Evolutionary conservation across 2,329 filamentous ascomycete species (phyloP).

Genomic region (Stagonosporopsis vannaccii): DNA sequence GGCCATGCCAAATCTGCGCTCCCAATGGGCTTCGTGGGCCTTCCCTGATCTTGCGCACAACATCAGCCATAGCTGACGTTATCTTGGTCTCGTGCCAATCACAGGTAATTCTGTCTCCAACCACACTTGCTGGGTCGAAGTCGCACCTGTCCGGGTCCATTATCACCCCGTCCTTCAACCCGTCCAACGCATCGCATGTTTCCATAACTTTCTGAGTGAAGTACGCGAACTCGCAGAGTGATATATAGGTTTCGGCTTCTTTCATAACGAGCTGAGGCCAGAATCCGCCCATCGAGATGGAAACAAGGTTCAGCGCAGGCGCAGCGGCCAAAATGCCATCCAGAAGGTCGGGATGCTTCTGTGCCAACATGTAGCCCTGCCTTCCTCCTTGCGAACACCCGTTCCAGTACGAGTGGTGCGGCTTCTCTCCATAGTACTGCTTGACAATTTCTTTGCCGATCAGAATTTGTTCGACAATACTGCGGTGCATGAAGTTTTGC

Average conservation of each 20-base stretch:
- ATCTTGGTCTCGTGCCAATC: slow-evolving; percentile 16
- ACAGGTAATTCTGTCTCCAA: slow-evolving; percentile 25
- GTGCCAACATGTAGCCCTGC: slow-evolving; percentile 43
- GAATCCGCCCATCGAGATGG: slow-evolving; percentile 24
- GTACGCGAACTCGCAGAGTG: slow-evolving; percentile 31
- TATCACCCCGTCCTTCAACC: slow-evolving; percentile 43
- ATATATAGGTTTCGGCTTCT: slow-evolving; percentile 19
- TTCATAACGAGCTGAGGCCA: slow-evolving; percentile 41
- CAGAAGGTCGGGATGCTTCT: slow-evolving; percentile 37
- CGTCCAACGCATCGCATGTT: slow-evolving; percentile 38
- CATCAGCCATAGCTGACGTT: slow-evolving; percentile 20
- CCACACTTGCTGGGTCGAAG: slow-evolving; percentile 26
- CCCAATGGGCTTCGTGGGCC: slow-evolving; percentile 2
- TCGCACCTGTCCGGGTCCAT: slow-evolving; percentile 27
- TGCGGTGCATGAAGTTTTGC: slow-evolving; percentile 39
- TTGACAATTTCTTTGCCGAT: slow-evolving; percentile 38
- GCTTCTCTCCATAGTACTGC: slow-evolving; percentile 38
- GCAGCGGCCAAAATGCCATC: slow-evolving; percentile 44
- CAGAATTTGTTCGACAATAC: slow-evolving; percentile 41
- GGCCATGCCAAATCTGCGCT: slow-evolving; percentile 9
- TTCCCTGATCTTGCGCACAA: slow-evolving; percentile 1
- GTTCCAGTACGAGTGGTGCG: slow-evolving; percentile 44
- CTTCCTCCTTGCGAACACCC: slow-evolving; percentile 29
- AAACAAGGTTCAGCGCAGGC: slow-evolving; percentile 31
- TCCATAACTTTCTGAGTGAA: slow-evolving; percentile 24